Evolutionary conservation across 768 basidiomycete species (phyloP), one percentile per base, ranked within the genome.

Genomic region (Leucosporidium scottii): DNA sequence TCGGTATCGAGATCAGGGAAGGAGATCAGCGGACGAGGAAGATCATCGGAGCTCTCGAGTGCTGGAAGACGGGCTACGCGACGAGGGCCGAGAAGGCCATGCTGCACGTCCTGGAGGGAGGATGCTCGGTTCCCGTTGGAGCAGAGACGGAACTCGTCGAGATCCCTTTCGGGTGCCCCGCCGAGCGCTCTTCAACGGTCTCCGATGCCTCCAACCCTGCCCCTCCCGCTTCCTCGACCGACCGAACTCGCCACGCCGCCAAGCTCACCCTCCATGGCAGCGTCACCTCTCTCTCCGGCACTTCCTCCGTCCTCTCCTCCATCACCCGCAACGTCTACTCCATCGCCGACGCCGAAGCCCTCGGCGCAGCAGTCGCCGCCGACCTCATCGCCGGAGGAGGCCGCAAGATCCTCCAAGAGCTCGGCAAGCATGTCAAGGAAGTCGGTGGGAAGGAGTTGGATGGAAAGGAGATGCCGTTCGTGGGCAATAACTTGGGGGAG

Each of bases 41-140:
- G 63, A 78, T 93, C 34, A 86, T 92, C 76, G 79, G 82, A 48
- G 81, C 81, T 30, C 78, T 93, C 58, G 90, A 85, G 2, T 89
- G 96, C 77, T 84, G 85, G 80, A 82, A 83, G 77, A 92, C 91
- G 0, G 82, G 85, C 59, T 91, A 86, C 87, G 80, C 76, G 64
- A 90, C 88, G 75, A 80, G 83, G 30, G 92, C 93, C 3, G 96
- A 99, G 79, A 85, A 96, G 21, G 89, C 88, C 1, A 88, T 89
- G 78, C 81, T 98, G 71, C 82, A 87, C 25, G 86, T 87, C 30
- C 81, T 98, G 61, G 94, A 98, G 78, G 94, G 96, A 36, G 94
- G 96, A 34, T 99, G 96, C 79, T 93, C 90, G 69, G 93, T 99
- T 0, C 94, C 94, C 4, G 93, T 99, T n/a, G 94, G 93, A 7